Evolutionary conservation across 2,329 filamentous ascomycete species (phyloP).

Genomic region (Piedraia hortae): DNA sequence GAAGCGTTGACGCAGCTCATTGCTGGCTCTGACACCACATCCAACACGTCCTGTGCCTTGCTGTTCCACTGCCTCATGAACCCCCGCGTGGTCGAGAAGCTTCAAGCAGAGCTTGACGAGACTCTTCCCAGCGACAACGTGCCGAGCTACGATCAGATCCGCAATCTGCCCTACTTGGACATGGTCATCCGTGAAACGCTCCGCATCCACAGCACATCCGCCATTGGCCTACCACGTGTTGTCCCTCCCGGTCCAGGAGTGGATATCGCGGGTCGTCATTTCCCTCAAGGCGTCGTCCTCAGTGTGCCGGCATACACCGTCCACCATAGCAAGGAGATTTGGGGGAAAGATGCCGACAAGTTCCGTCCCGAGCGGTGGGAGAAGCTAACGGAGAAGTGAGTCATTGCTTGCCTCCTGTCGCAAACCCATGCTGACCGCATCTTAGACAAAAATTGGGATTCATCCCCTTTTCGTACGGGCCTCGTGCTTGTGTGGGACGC

Average conservation of each 20-base stretch:
- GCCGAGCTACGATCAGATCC: conserved; percentile 43
- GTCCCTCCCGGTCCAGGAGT: conserved; percentile 39
- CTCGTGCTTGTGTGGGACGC: conserved; percentile 17
- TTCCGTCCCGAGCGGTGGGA: conserved; percentile 18
- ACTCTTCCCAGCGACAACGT: conserved; percentile 35
- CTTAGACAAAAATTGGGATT: conserved; percentile 14
- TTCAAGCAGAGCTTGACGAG: conserved; percentile 50
- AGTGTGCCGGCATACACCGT: conserved; percentile 17
- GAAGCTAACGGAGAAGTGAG: conserved; percentile 10
- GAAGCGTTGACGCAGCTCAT: conserved; percentile 78
- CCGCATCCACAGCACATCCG: conserved; percentile 63
- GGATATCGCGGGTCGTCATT: conserved; percentile 36
- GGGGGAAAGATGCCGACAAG: conserved; percentile 16
- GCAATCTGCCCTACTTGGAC: conserved; percentile 48
- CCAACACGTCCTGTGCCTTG: conserved; percentile 57
- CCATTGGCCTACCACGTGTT: conserved; percentile 55
- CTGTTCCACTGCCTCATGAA: conserved; percentile 48
- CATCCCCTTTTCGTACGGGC: conserved; percentile 17
- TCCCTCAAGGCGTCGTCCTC: conserved; percentile 24
- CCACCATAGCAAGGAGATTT: conserved; percentile 16
- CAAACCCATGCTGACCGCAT: conserved; percentile 1
- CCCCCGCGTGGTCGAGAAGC: conserved; percentile 39
- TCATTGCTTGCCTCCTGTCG: not conserved
- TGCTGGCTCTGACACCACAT: conserved; percentile 49
- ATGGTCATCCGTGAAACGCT: conserved; percentile 59